phyloP scores from a whole-genome alignment of 306 rosid genomes.

The Acacia acuminata region DNA sequence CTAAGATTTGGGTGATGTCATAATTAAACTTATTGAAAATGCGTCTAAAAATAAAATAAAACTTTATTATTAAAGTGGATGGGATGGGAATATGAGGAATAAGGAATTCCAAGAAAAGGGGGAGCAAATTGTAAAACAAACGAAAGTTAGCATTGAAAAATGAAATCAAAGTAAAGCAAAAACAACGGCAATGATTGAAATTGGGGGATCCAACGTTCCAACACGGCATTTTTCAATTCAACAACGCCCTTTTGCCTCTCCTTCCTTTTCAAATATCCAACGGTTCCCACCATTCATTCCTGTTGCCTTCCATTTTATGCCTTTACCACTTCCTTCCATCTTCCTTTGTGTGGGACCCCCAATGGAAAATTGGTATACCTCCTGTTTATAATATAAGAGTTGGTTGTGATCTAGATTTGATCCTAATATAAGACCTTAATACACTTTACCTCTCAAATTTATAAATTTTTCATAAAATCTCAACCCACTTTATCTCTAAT shows the following conservation, averaged over 20 bases:
- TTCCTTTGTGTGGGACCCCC: slow-evolving; percentile 39
- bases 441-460: too few relatives aligned
- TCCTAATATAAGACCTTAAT: accelerated
- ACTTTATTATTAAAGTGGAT: slow-evolving; percentile 23
- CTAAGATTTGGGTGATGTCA: too few relatives aligned
- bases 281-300: slow-evolving; percentile 32
- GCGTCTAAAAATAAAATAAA: neutral
- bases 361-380: neutral
- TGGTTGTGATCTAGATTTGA: too few relatives aligned
- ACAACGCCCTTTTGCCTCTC: slow-evolving; percentile 39
- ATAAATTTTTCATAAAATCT: too few relatives aligned
- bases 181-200: slow-evolving; percentile 54
- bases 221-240: slow-evolving; percentile 6
- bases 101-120: slow-evolving; percentile 47
- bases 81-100: slow-evolving; percentile 1
- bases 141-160: neutral
- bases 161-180: slow-evolving; percentile 27
- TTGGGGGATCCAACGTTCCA: slow-evolving; percentile 85
- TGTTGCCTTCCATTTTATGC: neutral
- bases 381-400: too few relatives aligned
- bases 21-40: neutral
- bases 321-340: slow-evolving; percentile 1
- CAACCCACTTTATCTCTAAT: too few relatives aligned
- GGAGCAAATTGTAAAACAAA: slow-evolving; percentile 53
- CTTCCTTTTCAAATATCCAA: slow-evolving; percentile 47